Evolutionary conservation across 495 filamentous ascomycete species (phyloP).

Genomic region (Hamigera avellanea): DNA sequence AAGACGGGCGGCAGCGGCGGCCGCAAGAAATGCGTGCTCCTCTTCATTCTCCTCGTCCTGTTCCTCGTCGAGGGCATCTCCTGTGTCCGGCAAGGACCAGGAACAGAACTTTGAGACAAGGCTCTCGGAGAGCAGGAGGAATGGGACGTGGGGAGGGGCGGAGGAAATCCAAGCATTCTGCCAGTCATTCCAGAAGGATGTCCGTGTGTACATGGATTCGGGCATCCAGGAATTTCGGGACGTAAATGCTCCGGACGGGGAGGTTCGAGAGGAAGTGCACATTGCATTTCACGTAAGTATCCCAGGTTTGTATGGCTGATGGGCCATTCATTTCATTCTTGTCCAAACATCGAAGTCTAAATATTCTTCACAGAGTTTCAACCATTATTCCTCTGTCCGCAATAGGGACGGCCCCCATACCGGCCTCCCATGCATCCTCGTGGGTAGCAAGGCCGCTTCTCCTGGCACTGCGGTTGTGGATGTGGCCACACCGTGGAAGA

Average conservation of each 20-base stretch:
- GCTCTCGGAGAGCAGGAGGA: slow-evolving; percentile 47
- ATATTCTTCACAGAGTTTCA: slow-evolving; percentile 37
- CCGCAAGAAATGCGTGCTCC: slow-evolving; percentile 16
- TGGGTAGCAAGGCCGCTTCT: slow-evolving; percentile 1
- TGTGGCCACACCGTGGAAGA: slow-evolving; percentile 45
- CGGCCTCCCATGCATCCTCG: slow-evolving; percentile 38
- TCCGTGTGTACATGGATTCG: slow-evolving; percentile 50
- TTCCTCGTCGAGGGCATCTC: slow-evolving; percentile 20
- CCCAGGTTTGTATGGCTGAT: too few species aligned
- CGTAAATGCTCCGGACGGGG: slow-evolving; percentile 31
- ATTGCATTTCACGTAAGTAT: slow-evolving; percentile 63
- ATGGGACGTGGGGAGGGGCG: slow-evolving; percentile 59
- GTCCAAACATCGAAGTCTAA: not conserved
- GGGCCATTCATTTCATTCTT: slow-evolving; percentile 4
- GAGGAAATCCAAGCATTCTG: slow-evolving; percentile 62
- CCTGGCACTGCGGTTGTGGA: slow-evolving; percentile 7
- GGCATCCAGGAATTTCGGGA: slow-evolving; percentile 33
- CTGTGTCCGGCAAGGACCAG: slow-evolving; percentile 43
- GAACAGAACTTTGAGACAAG: slow-evolving; percentile 52
- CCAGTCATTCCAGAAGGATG: slow-evolving; percentile 46
- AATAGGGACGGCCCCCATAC: slow-evolving; percentile 47
- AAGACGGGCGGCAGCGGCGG: slow-evolving; percentile 41
- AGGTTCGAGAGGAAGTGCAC: slow-evolving; percentile 36
- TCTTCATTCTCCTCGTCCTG: slow-evolving; percentile 10
- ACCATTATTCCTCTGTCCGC: slow-evolving; percentile 68